Evolutionary conservation across 2,329 filamentous ascomycete species (phyloP).

Genomic region (Pestalotiopsis sp.): DNA sequence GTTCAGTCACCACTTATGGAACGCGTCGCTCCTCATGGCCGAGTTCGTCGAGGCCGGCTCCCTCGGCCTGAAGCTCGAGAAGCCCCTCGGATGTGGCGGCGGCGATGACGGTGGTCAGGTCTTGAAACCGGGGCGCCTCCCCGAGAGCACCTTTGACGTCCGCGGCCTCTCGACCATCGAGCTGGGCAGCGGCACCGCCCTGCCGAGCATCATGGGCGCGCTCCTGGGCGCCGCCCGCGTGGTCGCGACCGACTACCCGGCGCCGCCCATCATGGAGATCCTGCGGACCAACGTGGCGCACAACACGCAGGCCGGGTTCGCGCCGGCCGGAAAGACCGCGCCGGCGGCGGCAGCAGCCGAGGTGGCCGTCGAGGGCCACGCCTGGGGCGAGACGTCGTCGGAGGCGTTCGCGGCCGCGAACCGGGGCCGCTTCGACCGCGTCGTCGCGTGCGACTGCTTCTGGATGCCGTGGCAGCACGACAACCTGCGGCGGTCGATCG

Average conservation of each 20-base stretch:
- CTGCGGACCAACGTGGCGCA: constrained; percentile 58
- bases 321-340: constrained; percentile 28
- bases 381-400: constrained; percentile 60
- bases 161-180: constrained; percentile 59
- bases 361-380: constrained; percentile 59
- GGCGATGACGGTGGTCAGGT: not conserved
- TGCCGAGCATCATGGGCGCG: constrained; percentile 53
- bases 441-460: constrained; percentile 73
- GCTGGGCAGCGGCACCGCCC: constrained; percentile 66
- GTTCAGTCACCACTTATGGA: constrained; percentile 77
- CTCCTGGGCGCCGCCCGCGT: constrained; percentile 53
- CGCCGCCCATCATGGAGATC: constrained; percentile 59
- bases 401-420: constrained; percentile 28
- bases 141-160: constrained; percentile 45
- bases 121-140: not conserved
- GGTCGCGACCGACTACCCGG: constrained; percentile 70
- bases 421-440: constrained; percentile 54
- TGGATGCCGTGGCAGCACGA: constrained; percentile 76
- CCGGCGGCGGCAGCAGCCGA: constrained; percentile 13
- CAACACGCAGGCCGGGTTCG: constrained; percentile 44
- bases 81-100: not conserved
- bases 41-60: constrained; percentile 57
- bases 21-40: constrained; percentile 59
- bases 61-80: constrained; percentile 22
- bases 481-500: constrained; percentile 65